Percentiles rank a stretch among this genome's conserved stretches.
Evolutionary conservation across 2,329 filamentous ascomycete species (phyloP).

Genomic region (Colletotrichum endophyticum): DNA sequence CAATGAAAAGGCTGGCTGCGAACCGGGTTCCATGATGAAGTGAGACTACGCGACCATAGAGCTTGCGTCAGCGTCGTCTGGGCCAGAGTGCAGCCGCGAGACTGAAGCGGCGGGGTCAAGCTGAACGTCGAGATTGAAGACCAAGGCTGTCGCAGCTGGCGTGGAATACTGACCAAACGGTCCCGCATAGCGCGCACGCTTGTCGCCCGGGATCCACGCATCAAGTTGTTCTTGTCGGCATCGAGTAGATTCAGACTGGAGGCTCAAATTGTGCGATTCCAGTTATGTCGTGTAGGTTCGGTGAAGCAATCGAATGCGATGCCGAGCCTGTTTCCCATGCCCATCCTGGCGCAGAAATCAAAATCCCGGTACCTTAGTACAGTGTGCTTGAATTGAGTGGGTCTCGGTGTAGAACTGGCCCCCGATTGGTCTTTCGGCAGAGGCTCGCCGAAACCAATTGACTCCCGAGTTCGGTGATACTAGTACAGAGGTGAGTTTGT

Average conservation of each 20-base stretch:
- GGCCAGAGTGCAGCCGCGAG: not conserved
- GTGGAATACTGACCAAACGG: not conserved
- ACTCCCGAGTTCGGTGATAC: not conserved
- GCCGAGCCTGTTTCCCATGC: not conserved
- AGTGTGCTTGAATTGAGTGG: not conserved
- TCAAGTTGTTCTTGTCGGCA: slow-evolving; percentile 14
- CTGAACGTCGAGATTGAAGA: not conserved
- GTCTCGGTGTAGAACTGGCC: not conserved
- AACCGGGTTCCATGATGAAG: not conserved
- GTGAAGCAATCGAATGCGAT: not conserved
- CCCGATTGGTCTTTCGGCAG: not conserved
- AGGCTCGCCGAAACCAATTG: not conserved
- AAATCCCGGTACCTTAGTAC: not conserved
- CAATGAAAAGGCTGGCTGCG: not conserved
- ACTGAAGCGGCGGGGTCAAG: not conserved
- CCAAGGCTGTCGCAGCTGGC: not conserved
- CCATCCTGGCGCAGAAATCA: not conserved
- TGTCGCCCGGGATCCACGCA: slow-evolving; percentile 10
- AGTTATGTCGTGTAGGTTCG: not conserved
- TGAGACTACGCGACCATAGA: not conserved
- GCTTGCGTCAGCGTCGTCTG: not conserved
- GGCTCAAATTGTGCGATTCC: not conserved
- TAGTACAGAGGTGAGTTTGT: not conserved
- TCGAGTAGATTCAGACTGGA: not conserved
- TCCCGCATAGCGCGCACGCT: slow-evolving; percentile 11